phyloP scores from a whole-genome alignment of 257 asterid species.

The Orobanche coerulescens region DNA sequence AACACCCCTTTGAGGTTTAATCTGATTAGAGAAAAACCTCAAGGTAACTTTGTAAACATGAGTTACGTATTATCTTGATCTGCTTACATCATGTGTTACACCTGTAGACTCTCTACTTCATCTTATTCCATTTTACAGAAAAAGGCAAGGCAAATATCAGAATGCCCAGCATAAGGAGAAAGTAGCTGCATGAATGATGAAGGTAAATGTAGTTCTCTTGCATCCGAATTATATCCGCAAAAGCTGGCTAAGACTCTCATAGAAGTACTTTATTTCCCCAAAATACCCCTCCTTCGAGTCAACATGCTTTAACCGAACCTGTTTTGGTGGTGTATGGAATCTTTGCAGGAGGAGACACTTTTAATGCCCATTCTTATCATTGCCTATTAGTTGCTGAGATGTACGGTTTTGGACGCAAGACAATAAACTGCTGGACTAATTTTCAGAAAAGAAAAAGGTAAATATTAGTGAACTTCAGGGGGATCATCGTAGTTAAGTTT shows the following conservation, averaged over 20 bases:
- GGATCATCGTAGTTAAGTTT: no score
- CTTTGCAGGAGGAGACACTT: neutral
- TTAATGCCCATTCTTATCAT: neutral
- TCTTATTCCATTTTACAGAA: conserved; percentile 34
- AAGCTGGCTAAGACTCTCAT: no score
- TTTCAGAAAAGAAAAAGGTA: no score
- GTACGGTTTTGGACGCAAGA: no score
- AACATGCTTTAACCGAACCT: neutral
- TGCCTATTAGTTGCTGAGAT: no score
- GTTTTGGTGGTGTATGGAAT: neutral
- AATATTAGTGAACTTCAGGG: no score
- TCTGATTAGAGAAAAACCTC: no score
- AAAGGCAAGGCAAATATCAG: conserved; percentile 25
- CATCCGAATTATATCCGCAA: neutral
- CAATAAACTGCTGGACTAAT: no score
- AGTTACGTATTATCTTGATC: no score
- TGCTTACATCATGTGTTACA: neutral
- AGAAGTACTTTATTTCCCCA: no score
- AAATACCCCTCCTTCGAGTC: neutral
- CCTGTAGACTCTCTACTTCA: neutral
- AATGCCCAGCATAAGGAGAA: conserved; percentile 24
- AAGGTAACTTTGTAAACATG: no score
- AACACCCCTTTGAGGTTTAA: no score
- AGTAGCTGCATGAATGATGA: conserved; percentile 34
- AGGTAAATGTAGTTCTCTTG: conserved; percentile 23